Base-by-base conservation (phyloP, 2,329 filamentous ascomycete species). In the Bisporella sp. region DNA sequence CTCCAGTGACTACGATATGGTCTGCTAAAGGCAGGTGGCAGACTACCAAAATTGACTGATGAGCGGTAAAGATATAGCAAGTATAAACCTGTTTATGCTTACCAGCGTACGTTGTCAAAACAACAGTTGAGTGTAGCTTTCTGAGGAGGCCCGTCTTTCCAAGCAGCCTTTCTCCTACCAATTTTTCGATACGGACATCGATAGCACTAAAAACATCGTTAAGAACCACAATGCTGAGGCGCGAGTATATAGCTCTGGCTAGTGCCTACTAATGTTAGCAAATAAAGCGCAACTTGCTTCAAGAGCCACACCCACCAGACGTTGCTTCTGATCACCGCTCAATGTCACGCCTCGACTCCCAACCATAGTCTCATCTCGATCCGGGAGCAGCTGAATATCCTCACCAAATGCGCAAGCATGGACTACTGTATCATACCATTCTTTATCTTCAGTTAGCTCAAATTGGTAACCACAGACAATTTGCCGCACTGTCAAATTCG, bases 211-310 rank as follows among this genome's bases (percentile, higher is more conserved):
- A 64, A 2, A 59, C 52, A 50, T 66, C 63, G 32, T 66, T 62
- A 1, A 66, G 49, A 13, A 65, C 57, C 2, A 62, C 46, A 5
- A 64, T 47, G 12, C 60, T 53, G 13, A 62, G 57, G 13, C 45
- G 54, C n/a, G 66, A 62, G 68, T 78, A 55, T n/a, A 70, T 59
- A 3, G 68, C 66, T 35, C 84, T 73, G 11, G 83, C 84, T 57
- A 87, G 84, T 54, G 85, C 52, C 11, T 87, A 64, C 5, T 59
- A 21, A 21, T 21, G 3, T 21, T 21, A 21, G 21, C 21, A 21
- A 2, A 21, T 21, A 21, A 21, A 3, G 21, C 21, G 21, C 21
- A 21, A 21, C 21, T 21, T 21, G 3, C 21, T 21, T 21, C 21
- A 21, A 21, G 21, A 21, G 21, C 21, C 21, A 21, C 21, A 39